Evolutionary conservation across 129 eudicot genomes (phyloP).

Genomic region (carrot (Daucus carota)): DNA sequence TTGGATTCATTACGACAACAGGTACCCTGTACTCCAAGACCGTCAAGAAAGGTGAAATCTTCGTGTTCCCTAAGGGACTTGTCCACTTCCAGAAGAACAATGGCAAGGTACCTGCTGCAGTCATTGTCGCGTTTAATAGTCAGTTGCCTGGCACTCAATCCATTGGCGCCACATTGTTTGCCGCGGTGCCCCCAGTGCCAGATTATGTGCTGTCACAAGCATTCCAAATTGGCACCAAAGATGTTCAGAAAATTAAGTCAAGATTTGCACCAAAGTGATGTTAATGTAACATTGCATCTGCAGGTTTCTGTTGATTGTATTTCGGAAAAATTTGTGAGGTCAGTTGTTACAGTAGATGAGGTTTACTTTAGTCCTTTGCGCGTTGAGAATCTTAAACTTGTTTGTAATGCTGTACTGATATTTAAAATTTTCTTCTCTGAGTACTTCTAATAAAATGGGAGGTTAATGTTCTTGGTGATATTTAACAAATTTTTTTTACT

Average conservation of each 20-base stretch:
- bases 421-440: background rate
- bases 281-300: background rate
- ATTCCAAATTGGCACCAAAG: conserved; percentile 52
- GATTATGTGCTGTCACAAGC: conserved; percentile 58
- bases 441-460: background rate
- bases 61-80: conserved; percentile 10
- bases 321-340: background rate
- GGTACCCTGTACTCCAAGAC: background rate
- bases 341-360: background rate
- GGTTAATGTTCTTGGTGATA: background rate
- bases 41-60: background rate
- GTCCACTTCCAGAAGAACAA: conserved; percentile 11
- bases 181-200: conserved; percentile 51
- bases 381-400: background rate
- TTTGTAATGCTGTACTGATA: background rate
- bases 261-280: conserved; percentile 1
- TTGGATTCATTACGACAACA: conserved; percentile 11
- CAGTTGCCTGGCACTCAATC: conserved; percentile 73
- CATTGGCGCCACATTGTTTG: conserved; percentile 51
- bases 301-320: background rate
- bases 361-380: background rate
- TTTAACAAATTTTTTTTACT: no score
- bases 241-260: conserved; percentile 14
- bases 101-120: conserved; percentile 40
- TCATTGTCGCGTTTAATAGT: conserved; percentile 45